These are phyloP conservation scores for Populus pruinosa DNA, from an alignment of 345 rosid genomes.

Conservation along the genomic window DNA sequence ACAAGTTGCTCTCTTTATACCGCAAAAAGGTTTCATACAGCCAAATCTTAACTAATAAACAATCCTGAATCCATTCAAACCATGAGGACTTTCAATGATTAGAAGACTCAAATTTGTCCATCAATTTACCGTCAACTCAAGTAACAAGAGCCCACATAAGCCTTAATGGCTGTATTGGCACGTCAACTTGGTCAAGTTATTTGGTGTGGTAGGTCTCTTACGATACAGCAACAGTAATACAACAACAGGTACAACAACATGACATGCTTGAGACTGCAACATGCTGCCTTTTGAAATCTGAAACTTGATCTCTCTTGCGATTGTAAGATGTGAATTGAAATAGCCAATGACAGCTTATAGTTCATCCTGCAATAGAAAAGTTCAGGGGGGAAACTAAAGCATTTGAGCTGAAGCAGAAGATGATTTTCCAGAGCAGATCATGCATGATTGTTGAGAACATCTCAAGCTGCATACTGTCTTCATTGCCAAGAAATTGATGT, in stretches of 20 bases:
- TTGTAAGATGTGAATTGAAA: not conserved
- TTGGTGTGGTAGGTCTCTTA: not conserved
- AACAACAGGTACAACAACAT: not conserved
- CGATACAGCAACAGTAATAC: conserved; percentile 12
- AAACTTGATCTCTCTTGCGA: not conserved
- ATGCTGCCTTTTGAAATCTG: not conserved
- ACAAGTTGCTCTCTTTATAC: not conserved
- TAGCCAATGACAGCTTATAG: conserved; percentile 8
- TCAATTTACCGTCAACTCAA: not conserved
- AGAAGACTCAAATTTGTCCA: not conserved
- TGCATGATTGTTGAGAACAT: not conserved
- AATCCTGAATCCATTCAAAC: not conserved
- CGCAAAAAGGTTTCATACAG: not conserved
- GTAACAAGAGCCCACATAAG: not conserved
- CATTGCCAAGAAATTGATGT: not conserved
- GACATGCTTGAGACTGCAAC: not conserved
- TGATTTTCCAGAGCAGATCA: not conserved
- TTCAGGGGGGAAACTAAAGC: not conserved
- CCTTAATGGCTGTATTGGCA: not conserved
- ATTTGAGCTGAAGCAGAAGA: not conserved
- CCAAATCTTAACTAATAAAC: not conserved
- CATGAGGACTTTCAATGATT: not conserved
- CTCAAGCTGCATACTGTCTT: not conserved
- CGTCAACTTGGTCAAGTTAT: not conserved
- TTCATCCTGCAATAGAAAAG: conserved; percentile 5